Evolutionary conservation across 2,329 filamentous ascomycete species (phyloP).

Genomic region (Cytospora mali): DNA sequence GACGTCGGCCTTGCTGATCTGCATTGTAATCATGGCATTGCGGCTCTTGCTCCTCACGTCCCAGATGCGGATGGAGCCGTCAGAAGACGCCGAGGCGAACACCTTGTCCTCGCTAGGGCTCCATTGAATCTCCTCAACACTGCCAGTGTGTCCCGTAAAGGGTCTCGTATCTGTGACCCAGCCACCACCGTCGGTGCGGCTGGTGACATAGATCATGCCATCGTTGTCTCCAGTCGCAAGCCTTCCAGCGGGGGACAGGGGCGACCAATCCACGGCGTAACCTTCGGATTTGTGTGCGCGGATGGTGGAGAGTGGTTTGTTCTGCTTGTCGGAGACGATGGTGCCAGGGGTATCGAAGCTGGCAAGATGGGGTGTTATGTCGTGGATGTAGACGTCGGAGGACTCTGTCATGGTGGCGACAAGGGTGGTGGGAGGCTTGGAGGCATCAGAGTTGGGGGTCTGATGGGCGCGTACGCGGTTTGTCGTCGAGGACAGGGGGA

Average conservation of each 20-base stretch:
- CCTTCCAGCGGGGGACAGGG: conserved; percentile 76
- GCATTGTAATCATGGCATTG: conserved; percentile 83
- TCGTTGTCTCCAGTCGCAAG: conserved; percentile 90
- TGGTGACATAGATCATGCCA: conserved; percentile 86
- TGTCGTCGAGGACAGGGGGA: conserved; percentile 83
- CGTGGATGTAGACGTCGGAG: conserved; percentile 85
- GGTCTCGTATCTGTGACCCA: conserved; percentile 85
- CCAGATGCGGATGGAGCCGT: conserved; percentile 95
- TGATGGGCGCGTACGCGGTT: conserved; percentile 93
- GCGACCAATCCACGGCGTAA: conserved; percentile 97
- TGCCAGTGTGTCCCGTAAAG: conserved; percentile 81
- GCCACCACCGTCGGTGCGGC: conserved; percentile 81
- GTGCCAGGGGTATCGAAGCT: conserved; percentile 90
- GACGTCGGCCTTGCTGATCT: conserved; percentile 82
- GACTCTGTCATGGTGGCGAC: conserved; percentile 94
- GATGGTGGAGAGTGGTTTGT: conserved; percentile 85
- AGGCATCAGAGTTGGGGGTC: conserved; percentile 69
- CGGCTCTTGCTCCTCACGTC: conserved; percentile 89
- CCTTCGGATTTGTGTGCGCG: conserved; percentile 91
- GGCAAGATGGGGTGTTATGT: conserved; percentile 84
- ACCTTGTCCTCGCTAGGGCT: conserved; percentile 90
- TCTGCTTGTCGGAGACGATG: conserved; percentile 76
- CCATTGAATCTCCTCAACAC: conserved; percentile 96
- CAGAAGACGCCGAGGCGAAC: conserved; percentile 90
- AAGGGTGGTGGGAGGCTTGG: conserved; percentile 75